phyloP scores from a whole-genome alignment of 495 filamentous ascomycete genomes.

The Ramalina intermedia region DNA sequence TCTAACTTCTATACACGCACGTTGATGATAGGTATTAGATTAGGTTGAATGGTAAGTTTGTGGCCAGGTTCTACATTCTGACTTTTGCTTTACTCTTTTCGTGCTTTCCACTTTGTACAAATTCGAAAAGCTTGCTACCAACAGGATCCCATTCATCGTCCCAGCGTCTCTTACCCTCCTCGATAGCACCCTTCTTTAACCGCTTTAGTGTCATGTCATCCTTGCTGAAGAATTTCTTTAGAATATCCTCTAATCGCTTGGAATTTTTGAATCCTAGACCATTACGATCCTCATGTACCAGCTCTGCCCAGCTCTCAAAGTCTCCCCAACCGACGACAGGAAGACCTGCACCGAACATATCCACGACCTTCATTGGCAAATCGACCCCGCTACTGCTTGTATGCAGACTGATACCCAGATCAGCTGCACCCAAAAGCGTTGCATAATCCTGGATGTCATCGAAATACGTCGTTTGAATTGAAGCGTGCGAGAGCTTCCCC shows the following conservation, averaged over 20 bases:
- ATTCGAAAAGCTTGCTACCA: conserved; percentile 56
- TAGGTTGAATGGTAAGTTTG: background rate
- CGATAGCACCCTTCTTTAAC: conserved; percentile 56
- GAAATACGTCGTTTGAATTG: conserved; percentile 61
- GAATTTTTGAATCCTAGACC: conserved; percentile 64
- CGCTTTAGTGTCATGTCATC: conserved; percentile 36
- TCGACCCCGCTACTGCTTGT: conserved; percentile 89
- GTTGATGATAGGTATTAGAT: background rate
- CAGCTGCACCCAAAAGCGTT: conserved; percentile 68
- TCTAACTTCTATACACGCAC: too few species aligned
- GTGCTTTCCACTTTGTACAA: background rate
- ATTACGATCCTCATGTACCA: conserved; percentile 75
- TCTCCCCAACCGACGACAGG: conserved; percentile 75
- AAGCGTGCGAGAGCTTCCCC: conserved; percentile 49
- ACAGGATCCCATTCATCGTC: conserved; percentile 87
- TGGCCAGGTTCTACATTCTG: background rate
- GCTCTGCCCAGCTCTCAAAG: conserved; percentile 75
- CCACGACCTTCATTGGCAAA: conserved; percentile 97
- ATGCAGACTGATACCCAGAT: conserved; percentile 82
- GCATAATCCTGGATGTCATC: conserved; percentile 75
- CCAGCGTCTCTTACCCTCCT: conserved; percentile 71
- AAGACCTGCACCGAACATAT: conserved; percentile 91
- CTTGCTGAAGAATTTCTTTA: conserved; percentile 48
- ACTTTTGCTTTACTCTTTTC: background rate
- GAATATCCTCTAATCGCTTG: conserved; percentile 39